A percentile compares a stretch with the other conserved stretches of the same genome.
Evolutionary conservation across 2,329 filamentous ascomycete species (phyloP).

Genomic region (Bretziella fagacearum): DNA sequence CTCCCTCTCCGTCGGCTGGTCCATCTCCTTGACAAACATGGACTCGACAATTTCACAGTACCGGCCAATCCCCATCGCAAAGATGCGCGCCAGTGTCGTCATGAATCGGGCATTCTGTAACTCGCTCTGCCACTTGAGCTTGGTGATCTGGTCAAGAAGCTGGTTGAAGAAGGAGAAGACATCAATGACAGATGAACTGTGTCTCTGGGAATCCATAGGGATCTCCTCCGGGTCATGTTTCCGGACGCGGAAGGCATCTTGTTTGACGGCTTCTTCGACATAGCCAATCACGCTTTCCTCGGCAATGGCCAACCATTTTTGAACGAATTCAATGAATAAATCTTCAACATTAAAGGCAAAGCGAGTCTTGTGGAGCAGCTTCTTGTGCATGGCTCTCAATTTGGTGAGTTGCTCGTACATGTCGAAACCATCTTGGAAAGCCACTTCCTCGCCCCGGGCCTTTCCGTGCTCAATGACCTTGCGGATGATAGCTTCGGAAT

Average conservation of each 20-base stretch:
- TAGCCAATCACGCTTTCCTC: conserved; percentile 66
- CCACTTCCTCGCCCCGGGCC: conserved; percentile 54
- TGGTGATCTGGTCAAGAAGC: conserved; percentile 68
- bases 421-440: conserved; percentile 83
- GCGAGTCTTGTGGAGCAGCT: conserved; percentile 51
- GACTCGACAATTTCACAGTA: conserved; percentile 88
- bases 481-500: conserved; percentile 69
- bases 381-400: conserved; percentile 63
- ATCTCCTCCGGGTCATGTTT: conserved; percentile 44
- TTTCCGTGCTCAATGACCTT: conserved; percentile 61
- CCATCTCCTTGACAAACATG: conserved; percentile 81
- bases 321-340: conserved; percentile 78
- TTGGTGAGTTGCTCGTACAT: conserved; percentile 78
- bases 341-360: conserved; percentile 84
- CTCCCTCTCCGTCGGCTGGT: conserved; percentile 75
- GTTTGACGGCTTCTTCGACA: conserved; percentile 79
- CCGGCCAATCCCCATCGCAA: conserved; percentile 63
- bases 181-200: conserved; percentile 86
- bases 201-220: conserved; percentile 62
- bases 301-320: conserved; percentile 78
- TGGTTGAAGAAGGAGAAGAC: conserved; percentile 90
- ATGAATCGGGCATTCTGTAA: conserved; percentile 92
- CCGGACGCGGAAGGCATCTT: conserved; percentile 70
- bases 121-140: conserved; percentile 84
- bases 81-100: conserved; percentile 75